Base-by-base conservation (phyloP, 768 basidiomycete species). In the Leccinellum luteum region DNA sequence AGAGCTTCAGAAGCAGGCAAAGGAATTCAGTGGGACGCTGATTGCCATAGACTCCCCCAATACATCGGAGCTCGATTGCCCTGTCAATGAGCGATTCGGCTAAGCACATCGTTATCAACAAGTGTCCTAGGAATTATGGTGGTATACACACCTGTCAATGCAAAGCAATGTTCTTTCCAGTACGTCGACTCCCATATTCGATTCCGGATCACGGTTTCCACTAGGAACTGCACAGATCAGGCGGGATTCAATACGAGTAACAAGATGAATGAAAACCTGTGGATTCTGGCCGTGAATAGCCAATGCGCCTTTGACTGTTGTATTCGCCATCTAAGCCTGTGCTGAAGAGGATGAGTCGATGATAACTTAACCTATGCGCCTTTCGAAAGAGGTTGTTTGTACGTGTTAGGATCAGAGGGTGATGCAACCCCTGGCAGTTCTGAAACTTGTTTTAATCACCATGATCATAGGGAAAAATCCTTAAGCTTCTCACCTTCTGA, bases 81-180 rank as follows among this genome's bases (percentile, higher is more conserved):
- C 90, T 92, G 75, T 99, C 95, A 62, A 98, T 98, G 49, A 99
- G 77, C 30, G 83, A 88, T 68, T 94, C 97, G 23, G 97, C 94
- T 95, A 63, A 17, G 32, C 1, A n/a, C 12, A 32, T 58, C 14
- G 44, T 59, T 41, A 57, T 43, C 52, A 58, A 15, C 4, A 28
- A 1, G 27, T 13, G 7, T 51, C 6, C 32, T 48, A 32, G 35
- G 55, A 27, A n/a, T 60, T 50, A 32, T 3, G 57, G 4, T 38
- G 21, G 17, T 14, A 50, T 48, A 73, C 81, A 51, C 51, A 91
- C 94, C 93, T 59, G 93, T 97, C 48, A 99, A 78, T 21, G 96
- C 96, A 70, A 99, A 99, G 70, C 96, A 99, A 64, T 97, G 93
- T 70, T 99, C 96, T 76, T 99, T 99, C 96, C 96, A 99, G 74